Base-by-base conservation (phyloP, 2,329 filamentous ascomycete genomes). In the Fusarium oxysporum region DNA sequence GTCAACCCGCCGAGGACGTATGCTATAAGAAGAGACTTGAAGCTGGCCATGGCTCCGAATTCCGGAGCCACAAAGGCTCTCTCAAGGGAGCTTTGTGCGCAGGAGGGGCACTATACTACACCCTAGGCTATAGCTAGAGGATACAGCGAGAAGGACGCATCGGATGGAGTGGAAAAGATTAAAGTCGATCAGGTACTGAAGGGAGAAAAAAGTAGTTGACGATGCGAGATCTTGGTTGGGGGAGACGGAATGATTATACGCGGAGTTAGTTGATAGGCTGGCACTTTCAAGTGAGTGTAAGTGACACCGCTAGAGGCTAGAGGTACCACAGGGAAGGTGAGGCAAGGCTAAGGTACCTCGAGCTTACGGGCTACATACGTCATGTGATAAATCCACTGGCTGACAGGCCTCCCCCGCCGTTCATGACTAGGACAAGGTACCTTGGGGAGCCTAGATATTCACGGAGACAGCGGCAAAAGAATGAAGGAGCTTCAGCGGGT, bases 1-100 rank as follows among this genome's bases (percentile, higher is more conserved):
- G 95, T 97, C 79, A 98, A 81, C 78, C 95, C 96, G 82, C 95
- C 95, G 66, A 97, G 83, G 74, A 97, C 81, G 86, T 97, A 98
- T 81, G 92, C 88, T 79, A 92, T 82, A 73, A 97, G 85, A 79
- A 96, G 91, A 76, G 80, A 80, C 37, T 84, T 84, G 83, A 86
- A 89, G 77, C 82, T 79, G 70, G 83, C 84, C 88, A 90, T 89
- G 74, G 78, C 79, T 79, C 63, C 37, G 59, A 47, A 45, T 58
- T 78, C 66, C 33, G 65, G 70, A 71, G 71, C 68, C 54, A 68
- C 63, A 62, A 38, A 73, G 68, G 68, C 65, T 67, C 69, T 60
- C 63, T 67, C 64, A 60, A 69, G 47, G 45, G 62, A 62, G 71
- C 68, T 69, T 59, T 61, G 64, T 55, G 60, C 64, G 38, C 59